A percentile compares a stretch with the other conserved stretches of the same genome.
phyloP scores from a whole-genome alignment of 23 red algal species.

The Gracilaria gracilis region DNA sequence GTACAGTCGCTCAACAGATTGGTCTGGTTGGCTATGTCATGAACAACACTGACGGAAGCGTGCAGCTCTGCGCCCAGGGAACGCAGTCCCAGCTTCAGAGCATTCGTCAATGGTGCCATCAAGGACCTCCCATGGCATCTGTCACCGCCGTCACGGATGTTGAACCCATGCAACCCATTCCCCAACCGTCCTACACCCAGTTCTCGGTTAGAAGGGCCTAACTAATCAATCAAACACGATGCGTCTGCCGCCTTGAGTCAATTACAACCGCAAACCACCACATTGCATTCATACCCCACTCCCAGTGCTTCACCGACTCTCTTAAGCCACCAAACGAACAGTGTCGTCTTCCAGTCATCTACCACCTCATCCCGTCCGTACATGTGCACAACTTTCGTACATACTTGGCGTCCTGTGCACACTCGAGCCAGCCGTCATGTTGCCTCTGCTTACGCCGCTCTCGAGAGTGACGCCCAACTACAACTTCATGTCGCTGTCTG shows the following conservation, averaged over 20 bases:
- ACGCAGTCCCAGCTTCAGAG: background rate
- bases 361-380: no score
- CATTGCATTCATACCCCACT: no score
- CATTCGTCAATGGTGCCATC: background rate
- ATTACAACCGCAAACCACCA: no score
- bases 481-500: background rate
- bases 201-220: background rate
- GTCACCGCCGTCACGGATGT: constrained; percentile 1
- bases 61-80: constrained; percentile 17
- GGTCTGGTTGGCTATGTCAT: constrained; percentile 16
- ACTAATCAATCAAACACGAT: background rate
- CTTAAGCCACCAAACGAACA: no score
- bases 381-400: no score
- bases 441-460: background rate
- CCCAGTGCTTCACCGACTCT: no score
- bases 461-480: background rate
- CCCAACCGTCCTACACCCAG: background rate
- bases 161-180: background rate
- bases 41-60: constrained; percentile 3
- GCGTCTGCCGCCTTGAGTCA: no score
- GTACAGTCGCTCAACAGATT: background rate
- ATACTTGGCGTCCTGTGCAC: no score
- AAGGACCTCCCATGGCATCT: constrained; percentile 9
- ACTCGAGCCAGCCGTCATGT: no score
- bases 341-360: no score